Percentiles rank a stretch among this genome's conserved stretches.
These are phyloP conservation scores for Cryptomeria japonica DNA, from an alignment of 75 land plant species.

Conservation along the genomic window DNA sequence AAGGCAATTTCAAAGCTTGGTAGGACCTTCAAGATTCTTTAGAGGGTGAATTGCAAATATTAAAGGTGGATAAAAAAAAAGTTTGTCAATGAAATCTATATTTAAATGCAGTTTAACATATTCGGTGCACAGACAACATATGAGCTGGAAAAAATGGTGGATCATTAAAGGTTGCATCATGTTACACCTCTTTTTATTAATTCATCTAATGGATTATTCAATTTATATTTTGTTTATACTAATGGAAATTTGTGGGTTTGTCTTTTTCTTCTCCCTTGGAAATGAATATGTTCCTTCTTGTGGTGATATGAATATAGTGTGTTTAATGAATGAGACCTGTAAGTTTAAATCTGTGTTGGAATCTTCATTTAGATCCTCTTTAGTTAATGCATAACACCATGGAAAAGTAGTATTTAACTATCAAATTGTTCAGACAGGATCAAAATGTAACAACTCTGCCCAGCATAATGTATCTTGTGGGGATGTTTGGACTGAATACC, in stretches of 20 bases:
- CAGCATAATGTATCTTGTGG: constrained; percentile 32
- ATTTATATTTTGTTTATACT: neutral
- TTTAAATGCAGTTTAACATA: neutral
- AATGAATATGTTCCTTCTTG: neutral
- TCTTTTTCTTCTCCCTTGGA: neutral
- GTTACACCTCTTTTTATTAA: neutral
- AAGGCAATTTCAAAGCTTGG: neutral
- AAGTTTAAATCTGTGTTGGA: neutral
- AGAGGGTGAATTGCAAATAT: neutral
- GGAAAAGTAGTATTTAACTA: neutral
- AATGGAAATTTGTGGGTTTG: neutral
- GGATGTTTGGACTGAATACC: constrained; percentile 83
- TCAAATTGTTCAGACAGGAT: neutral
- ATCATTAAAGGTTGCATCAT: neutral
- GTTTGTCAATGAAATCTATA: neutral
- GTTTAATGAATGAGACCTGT: neutral
- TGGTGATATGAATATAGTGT: neutral
- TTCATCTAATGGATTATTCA: neutral
- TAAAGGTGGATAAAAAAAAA: neutral
- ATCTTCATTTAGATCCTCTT: neutral
- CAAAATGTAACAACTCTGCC: neutral
- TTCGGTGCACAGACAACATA: neutral
- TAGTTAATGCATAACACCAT: neutral
- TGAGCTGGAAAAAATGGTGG: neutral
- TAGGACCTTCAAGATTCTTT: neutral